Evolutionary conservation across 2,329 filamentous ascomycete genomes (phyloP).

Genomic region (Stagonosporopsis vannaccii): DNA sequence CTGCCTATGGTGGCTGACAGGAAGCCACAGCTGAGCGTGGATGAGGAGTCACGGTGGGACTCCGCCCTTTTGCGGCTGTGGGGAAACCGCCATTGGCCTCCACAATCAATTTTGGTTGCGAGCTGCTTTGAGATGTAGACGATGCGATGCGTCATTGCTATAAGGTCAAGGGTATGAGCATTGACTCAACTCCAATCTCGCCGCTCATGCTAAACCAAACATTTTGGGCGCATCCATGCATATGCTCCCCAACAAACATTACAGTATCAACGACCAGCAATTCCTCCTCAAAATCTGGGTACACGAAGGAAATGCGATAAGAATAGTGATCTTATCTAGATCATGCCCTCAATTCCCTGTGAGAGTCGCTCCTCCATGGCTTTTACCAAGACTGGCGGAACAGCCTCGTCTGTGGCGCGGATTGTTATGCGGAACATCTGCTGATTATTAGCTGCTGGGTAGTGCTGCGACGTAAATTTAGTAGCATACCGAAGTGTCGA

Average conservation of each 20-base stretch:
- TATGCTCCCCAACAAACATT: slow-evolving; percentile 24
- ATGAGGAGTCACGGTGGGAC: slow-evolving; percentile 11
- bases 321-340: slow-evolving; percentile 18
- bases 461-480: neutral
- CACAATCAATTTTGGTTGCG: neutral
- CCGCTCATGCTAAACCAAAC: slow-evolving; percentile 3
- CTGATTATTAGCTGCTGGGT: slow-evolving; percentile 24
- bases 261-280: slow-evolving; percentile 17
- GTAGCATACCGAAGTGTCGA: slow-evolving; percentile 79
- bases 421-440: slow-evolving; percentile 97
- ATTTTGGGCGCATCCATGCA: slow-evolving; percentile 14
- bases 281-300: neutral
- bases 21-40: slow-evolving; percentile 2
- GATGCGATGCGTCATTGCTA: neutral
- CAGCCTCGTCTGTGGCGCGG: slow-evolving; percentile 88
- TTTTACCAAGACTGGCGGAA: slow-evolving; percentile 81
- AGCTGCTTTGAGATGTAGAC: neutral
- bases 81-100: neutral
- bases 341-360: slow-evolving; percentile 54
- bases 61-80: slow-evolving; percentile 13
- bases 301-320: slow-evolving; percentile 9
- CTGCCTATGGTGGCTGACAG: neutral
- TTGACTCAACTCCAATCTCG: slow-evolving; percentile 3
- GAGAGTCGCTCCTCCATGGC: slow-evolving; percentile 86
- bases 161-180: slow-evolving; percentile 1